A percentile compares a stretch with the other conserved stretches of the same genome.
phyloP scores from a whole-genome alignment of 2,329 filamentous ascomycete genomes.

The Claviceps cyperi region DNA sequence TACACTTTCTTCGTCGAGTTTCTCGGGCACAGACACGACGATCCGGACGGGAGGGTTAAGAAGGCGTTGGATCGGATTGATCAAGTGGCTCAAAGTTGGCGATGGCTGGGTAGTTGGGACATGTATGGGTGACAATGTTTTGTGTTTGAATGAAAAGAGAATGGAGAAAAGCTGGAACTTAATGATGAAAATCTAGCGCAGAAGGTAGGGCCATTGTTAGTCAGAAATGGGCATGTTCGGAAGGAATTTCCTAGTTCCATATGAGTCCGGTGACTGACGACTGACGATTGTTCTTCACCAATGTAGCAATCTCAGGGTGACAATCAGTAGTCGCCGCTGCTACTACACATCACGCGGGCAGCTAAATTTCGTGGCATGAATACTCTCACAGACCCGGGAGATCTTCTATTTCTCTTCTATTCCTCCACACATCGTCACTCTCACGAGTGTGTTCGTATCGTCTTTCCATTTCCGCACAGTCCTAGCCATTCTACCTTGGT shows the following conservation, averaged over 20 bases:
- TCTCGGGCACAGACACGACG: conserved; percentile 40
- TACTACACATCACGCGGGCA: background rate
- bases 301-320: background rate
- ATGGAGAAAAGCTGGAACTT: too few species aligned
- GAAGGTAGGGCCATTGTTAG: background rate
- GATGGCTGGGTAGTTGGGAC: conserved; percentile 59
- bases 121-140: conserved; percentile 12
- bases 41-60: conserved; percentile 43
- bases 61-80: conserved; percentile 44
- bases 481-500: background rate
- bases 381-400: background rate
- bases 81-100: conserved; percentile 43
- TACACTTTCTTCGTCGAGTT: conserved; percentile 96
- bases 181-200: too few species aligned
- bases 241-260: background rate
- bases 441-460: background rate
- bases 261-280: background rate
- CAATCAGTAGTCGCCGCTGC: background rate
- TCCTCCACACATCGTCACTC: background rate
- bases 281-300: background rate
- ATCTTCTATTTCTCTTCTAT: background rate
- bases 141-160: too few species aligned
- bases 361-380: background rate
- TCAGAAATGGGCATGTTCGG: background rate
- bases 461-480: too few species aligned